Conservation (phyloP, 441 rosid species). For the Jatropha multifida region DNA sequence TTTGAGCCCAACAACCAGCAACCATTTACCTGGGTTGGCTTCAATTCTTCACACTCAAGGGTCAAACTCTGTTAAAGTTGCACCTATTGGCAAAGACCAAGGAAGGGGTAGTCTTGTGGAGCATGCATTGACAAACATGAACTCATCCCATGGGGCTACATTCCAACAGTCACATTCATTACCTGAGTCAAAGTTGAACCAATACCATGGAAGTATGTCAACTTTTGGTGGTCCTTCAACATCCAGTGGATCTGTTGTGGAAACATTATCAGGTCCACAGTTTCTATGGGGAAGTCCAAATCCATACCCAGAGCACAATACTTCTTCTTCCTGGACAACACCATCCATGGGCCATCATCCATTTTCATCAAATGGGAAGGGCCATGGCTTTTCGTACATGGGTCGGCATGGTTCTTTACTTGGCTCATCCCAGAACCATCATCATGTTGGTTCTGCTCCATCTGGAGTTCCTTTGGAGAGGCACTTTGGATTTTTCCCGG, state of each 20-base stretch:
- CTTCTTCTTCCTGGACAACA: conserved; percentile 69
- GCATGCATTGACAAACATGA: conserved; percentile 39
- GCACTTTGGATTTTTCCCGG: conserved; percentile 79
- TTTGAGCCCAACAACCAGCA: conserved; percentile 60
- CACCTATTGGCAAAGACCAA: conserved; percentile 79
- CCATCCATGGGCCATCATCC: conserved; percentile 57
- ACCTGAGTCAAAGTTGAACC: conserved; percentile 68
- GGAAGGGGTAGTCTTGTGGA: conserved; percentile 52
- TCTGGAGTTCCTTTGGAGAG: conserved; percentile 81
- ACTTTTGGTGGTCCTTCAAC: conserved; percentile 58
- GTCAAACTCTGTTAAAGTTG: conserved; percentile 58
- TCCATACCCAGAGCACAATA: conserved; percentile 53
- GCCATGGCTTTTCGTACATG: conserved; percentile 54
- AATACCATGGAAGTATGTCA: conserved; percentile 53
- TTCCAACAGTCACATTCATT: conserved; percentile 70
- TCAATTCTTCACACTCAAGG: conserved; percentile 71
- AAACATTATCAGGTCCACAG: conserved; percentile 87
- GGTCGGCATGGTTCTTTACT: conserved; percentile 49
- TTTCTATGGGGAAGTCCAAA: conserved; percentile 98
- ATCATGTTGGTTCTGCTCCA: conserved; percentile 98
- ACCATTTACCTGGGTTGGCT: conserved; percentile 75
- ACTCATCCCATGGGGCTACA: conserved; percentile 38
- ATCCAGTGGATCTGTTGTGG: conserved; percentile 63
- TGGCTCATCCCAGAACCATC: conserved; percentile 52
- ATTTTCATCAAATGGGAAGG: conserved; percentile 53